A percentile compares a stretch with the other conserved stretches of the same genome.
These are phyloP conservation scores for Pseudonitzschia delicatissima DNA, from an alignment of 108 stramenopile genomes.

Conservation along the genomic window DNA sequence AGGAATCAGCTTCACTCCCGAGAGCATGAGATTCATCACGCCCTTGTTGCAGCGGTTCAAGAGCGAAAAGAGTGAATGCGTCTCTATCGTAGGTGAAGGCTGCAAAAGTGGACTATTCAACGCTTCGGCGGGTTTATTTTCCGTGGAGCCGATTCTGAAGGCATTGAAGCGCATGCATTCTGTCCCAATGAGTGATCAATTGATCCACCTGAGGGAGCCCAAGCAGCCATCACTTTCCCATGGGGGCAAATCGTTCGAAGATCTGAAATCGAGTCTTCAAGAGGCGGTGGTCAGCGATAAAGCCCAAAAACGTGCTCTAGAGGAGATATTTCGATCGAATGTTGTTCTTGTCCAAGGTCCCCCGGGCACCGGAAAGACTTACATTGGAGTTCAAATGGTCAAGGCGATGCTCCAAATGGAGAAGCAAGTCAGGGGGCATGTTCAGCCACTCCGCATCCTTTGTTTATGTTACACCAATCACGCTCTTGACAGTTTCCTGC, in stretches of 20 bases:
- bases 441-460: constrained; percentile 34
- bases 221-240: neutral
- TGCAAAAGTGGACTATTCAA: neutral
- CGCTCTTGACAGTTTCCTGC: constrained; percentile 41
- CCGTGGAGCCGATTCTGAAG: neutral
- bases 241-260: neutral
- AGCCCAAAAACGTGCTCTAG: constrained; percentile 3
- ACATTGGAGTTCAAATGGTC: constrained; percentile 44
- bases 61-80: neutral
- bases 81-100: neutral
- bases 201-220: neutral
- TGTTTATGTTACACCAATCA: constrained; percentile 48
- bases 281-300: neutral
- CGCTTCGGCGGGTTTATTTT: constrained; percentile 1
- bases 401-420: constrained; percentile 36
- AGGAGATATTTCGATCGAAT: neutral
- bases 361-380: constrained; percentile 32
- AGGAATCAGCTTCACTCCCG: neutral
- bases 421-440: constrained; percentile 24
- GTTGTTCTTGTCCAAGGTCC: constrained; percentile 37
- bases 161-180: neutral
- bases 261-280: neutral
- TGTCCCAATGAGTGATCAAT: constrained; percentile 2
- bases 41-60: neutral
- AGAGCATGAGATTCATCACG: constrained; percentile 2